A percentile compares a stretch with the other conserved stretches of the same genome.
Conservation (phyloP, 306 rosid genomes). For the Vachellia collinsii region DNA sequence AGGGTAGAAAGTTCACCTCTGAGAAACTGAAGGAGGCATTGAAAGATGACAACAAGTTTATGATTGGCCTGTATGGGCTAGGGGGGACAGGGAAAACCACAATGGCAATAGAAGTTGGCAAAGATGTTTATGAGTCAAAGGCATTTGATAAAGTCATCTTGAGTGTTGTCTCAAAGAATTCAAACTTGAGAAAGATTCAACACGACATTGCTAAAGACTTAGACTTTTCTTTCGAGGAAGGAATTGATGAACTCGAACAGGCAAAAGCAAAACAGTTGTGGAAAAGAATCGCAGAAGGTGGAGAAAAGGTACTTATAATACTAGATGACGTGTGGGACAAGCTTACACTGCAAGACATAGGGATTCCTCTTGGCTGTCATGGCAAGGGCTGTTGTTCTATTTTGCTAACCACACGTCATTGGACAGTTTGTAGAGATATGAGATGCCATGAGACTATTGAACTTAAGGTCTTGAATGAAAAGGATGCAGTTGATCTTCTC, state of each 20-base stretch:
- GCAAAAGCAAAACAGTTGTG: neutral
- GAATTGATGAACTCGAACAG: neutral
- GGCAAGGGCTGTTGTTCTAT: constrained; percentile 2
- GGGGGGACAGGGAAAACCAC: constrained; percentile 39
- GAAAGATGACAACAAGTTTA: neutral
- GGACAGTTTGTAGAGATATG: neutral
- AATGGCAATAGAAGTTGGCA: constrained; percentile 12
- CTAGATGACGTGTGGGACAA: constrained; percentile 35
- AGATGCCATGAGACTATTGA: neutral
- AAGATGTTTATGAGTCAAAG: neutral
- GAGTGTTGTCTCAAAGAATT: constrained; percentile 3
- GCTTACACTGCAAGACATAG: neutral
- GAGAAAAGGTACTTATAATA: constrained; percentile 32
- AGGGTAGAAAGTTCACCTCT: neutral
- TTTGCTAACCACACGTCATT: neutral
- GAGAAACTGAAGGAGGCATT: constrained; percentile 10
- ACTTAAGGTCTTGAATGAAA: neutral
- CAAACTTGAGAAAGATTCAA: constrained; percentile 17
- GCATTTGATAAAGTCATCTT: constrained; percentile 8
- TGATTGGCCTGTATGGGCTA: constrained; percentile 30
- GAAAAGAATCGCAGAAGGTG: neutral
- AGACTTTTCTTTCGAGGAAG: neutral
- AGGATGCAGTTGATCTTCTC: constrained; percentile 19
- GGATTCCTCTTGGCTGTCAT: neutral
- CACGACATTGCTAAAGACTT: constrained; percentile 30